Percentiles rank a stretch among this genome's conserved stretches.
Conservation (phyloP, 2,329 filamentous ascomycete genomes). For the Neonectria coccinea region DNA sequence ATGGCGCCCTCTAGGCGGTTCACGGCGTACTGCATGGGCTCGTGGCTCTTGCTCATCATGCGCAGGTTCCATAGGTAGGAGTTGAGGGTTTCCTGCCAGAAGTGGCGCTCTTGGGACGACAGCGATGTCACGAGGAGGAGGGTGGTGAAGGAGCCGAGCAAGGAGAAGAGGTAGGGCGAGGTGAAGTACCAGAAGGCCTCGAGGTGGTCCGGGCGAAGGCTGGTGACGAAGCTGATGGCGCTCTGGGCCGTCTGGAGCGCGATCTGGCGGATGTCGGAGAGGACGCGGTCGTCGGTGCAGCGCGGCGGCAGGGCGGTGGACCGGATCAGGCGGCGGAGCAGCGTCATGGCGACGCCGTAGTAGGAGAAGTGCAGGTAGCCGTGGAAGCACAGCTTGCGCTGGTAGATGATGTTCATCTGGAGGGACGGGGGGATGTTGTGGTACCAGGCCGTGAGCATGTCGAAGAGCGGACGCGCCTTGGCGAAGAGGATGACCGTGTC, state of each 20-base stretch:
- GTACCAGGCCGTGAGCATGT: slow-evolving; percentile 62
- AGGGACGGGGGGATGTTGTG: slow-evolving; percentile 57
- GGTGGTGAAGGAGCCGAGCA: slow-evolving; percentile 55
- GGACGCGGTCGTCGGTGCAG: slow-evolving; percentile 45
- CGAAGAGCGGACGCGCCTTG: slow-evolving; percentile 61
- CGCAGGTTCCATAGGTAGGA: slow-evolving; percentile 51
- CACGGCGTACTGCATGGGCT: slow-evolving; percentile 53
- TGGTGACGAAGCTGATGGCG: slow-evolving; percentile 51
- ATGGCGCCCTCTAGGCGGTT: slow-evolving; percentile 54
- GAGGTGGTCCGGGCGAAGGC: slow-evolving; percentile 52
- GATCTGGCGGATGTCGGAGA: slow-evolving; percentile 48
- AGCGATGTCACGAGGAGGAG: slow-evolving; percentile 51
- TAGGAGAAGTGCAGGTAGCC: slow-evolving; percentile 60
- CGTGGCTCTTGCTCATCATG: slow-evolving; percentile 52
- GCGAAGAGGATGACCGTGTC: slow-evolving; percentile 54
- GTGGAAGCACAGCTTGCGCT: slow-evolving; percentile 55
- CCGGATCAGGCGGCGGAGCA: slow-evolving; percentile 58
- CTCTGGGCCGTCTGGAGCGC: slow-evolving; percentile 48
- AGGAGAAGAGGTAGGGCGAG: slow-evolving; percentile 54
- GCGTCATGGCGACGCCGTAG: slow-evolving; percentile 59
- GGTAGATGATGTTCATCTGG: slow-evolving; percentile 57
- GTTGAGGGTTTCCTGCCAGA: slow-evolving; percentile 51
- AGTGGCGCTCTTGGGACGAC: slow-evolving; percentile 47
- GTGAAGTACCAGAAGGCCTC: slow-evolving; percentile 56
- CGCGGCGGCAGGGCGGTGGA: slow-evolving; percentile 48